A percentile compares a stretch with the other conserved stretches of the same genome.
Evolutionary conservation across 805 yeast genomes (phyloP).

Genomic region (Teunomyces kruisii): DNA sequence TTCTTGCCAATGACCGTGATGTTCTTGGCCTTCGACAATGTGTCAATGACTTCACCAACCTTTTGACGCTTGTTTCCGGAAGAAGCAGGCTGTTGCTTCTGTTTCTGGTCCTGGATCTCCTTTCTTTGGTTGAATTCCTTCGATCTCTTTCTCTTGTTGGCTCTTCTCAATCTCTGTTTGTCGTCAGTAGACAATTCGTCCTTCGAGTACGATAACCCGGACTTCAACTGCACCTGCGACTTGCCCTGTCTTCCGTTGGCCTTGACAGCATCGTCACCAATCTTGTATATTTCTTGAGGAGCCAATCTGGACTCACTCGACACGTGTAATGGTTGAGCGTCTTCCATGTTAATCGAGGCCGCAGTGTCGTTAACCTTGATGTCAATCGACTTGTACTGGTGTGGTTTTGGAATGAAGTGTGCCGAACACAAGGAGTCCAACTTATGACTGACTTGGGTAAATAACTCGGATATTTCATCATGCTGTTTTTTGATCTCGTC

Average conservation of each 20-base stretch:
- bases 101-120: conserved; percentile 25
- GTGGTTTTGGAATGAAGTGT: conserved; percentile 89
- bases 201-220: conserved; percentile 79
- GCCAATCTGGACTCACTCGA: conserved; percentile 76
- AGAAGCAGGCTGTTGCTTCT: conserved; percentile 26
- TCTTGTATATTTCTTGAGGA: conserved; percentile 87
- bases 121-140: conserved; percentile 45
- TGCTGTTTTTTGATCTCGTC: conserved; percentile 74
- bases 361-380: conserved; percentile 66
- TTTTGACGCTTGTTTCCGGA: conserved; percentile 51
- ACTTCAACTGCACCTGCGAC: conserved; percentile 63
- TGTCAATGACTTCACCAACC: conserved; percentile 64
- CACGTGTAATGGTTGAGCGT: conserved; percentile 88
- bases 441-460: conserved; percentile 60
- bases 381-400: conserved; percentile 67
- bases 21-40: conserved; percentile 70
- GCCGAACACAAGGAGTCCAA: conserved; percentile 92
- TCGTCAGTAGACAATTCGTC: conserved; percentile 83
- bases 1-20: conserved; percentile 74
- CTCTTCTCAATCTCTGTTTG: conserved; percentile 81
- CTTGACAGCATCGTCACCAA: conserved; percentile 37
- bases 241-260: conserved; percentile 32
- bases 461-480: conserved; percentile 70
- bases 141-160: conserved; percentile 77
- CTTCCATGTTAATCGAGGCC: conserved; percentile 88